Evolutionary conservation across 177 flowering plant species (phyloP), one percentile per base, ranked within the genome.

Genomic region (Tripterygium wilfordii): DNA sequence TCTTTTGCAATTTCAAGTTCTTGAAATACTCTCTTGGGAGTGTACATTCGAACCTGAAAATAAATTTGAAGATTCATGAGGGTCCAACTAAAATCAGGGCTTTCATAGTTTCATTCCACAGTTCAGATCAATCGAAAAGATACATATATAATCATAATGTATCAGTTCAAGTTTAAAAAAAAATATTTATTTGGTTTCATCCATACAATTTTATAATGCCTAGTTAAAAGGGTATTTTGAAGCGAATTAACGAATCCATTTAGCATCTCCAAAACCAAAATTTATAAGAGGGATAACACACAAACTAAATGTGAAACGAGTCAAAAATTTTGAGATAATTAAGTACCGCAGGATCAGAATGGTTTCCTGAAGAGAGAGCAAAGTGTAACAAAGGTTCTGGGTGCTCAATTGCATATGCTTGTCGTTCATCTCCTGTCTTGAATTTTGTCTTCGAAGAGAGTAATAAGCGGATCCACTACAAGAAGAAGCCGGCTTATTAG

Each of bases 261-360:
- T n/a, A n/a, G n/a, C n/a, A n/a, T n/a, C n/a, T n/a, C n/a, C n/a
- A n/a, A n/a, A n/a, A n/a, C n/a, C n/a, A n/a, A n/a, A n/a, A n/a
- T n/a, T n/a, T n/a, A n/a, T n/a, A n/a, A 4, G 14, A 3, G 36
- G 14, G 14, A 10, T 3, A 4, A 30, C 33, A 30, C 33, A 30
- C 33, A 12, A 30, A 12, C 8, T 30, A 6, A 30, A 6, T 6
- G n/a, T n/a, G n/a, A n/a, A n/a, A n/a, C n/a, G n/a, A n/a, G n/a
- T 16, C 19, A 38, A 38, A 12, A 53, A 21, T 9, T 32, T 5
- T 35, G 14, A 10, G 44, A 49, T 3, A 41, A 35, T 30, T 14
- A 49, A 23, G 29, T 86, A 92, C 99, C 76, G 86, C 95, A 17
- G 99, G 92, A 72, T 92, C 99, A 32, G 99, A 92, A 58, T 80